phyloP scores from a whole-genome alignment of 352 stramenopile species.

The Pythium periplocum region DNA sequence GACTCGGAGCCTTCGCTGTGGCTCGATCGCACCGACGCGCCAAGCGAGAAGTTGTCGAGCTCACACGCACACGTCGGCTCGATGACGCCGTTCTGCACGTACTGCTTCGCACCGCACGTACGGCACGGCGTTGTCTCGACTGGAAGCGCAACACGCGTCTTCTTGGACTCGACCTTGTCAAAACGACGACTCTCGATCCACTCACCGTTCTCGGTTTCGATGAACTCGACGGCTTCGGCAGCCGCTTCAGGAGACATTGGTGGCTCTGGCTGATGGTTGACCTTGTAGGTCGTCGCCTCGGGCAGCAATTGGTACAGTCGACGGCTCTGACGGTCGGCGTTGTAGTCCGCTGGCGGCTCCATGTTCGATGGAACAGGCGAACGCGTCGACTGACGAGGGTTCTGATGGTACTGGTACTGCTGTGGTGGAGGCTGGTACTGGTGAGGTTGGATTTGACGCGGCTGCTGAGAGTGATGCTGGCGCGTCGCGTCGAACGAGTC shows the following conservation, averaged over 20 bases:
- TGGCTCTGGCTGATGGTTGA: slow-evolving; percentile 9
- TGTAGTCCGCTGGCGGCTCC: slow-evolving; percentile 2
- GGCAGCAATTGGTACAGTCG: too few relatives aligned
- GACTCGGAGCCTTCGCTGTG: not conserved
- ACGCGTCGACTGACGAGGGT: slow-evolving; percentile 23
- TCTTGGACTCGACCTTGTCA: slow-evolving; percentile 16
- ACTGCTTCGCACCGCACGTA: slow-evolving; percentile 39
- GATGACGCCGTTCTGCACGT: slow-evolving; percentile 32
- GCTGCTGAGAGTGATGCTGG: slow-evolving; percentile 15
- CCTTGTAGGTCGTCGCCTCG: not conserved
- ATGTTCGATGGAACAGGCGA: slow-evolving; percentile 6
- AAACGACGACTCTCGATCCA: slow-evolving; percentile 44
- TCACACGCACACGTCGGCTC: slow-evolving; percentile 43
- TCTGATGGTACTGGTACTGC: slow-evolving; percentile 24
- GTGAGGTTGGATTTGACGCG: not conserved
- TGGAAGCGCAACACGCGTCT: slow-evolving; percentile 6
- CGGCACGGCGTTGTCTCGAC: slow-evolving; percentile 20
- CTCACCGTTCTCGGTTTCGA: slow-evolving; percentile 53
- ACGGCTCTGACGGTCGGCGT: not conserved
- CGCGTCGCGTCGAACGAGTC: slow-evolving; percentile 16
- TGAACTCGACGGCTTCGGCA: slow-evolving; percentile 45
- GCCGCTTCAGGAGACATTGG: slow-evolving; percentile 16
- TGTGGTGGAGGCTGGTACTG: slow-evolving; percentile 3
- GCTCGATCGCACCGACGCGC: not conserved
- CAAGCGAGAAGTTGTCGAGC: slow-evolving; percentile 6